Base-by-base conservation (phyloP, 163 green algal genomes). In the Chlorella variabilis region DNA sequence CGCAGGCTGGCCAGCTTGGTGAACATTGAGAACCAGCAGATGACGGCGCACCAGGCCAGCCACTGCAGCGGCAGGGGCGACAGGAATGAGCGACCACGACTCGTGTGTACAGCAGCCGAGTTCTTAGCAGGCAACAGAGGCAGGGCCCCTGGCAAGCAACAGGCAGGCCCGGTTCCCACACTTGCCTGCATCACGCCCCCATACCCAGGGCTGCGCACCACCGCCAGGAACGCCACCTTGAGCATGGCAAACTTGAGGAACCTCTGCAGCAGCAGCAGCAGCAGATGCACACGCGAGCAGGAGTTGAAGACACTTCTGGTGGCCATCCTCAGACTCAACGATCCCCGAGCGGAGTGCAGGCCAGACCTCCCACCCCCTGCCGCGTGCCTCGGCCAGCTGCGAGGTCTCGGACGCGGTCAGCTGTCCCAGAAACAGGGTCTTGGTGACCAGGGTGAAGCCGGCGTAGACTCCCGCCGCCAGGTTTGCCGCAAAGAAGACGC, bases 241-340 rank as follows among this genome's bases (percentile, higher is more conserved):
- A 89, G 69, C 70, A 87, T 65, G 25, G 83, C 41, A 67, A 88
- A 88, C 66, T 83, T 89, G 59, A 89, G 71, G 63, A 89, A 42
- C 25, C 85, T 49, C 41, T 74, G 63, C 63, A 34, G 63, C n/a
- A 34, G n/a, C 15, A 31, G 42, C 20, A 54, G 38, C 33, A 49
- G 66, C 36, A 33, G n/a, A 9, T 3, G 31, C n/a, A 51, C n/a
- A n/a, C n/a, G n/a, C n/a, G n/a, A n/a, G n/a, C n/a, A n/a, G n/a
- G n/a, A n/a, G n/a, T n/a, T n/a, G n/a, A n/a, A n/a, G n/a, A n/a
- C n/a, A n/a, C n/a, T n/a, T n/a, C n/a, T n/a, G n/a, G n/a, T n/a
- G n/a, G n/a, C n/a, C n/a, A n/a, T n/a, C n/a, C n/a, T n/a, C n/a
- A n/a, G n/a, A n/a, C n/a, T n/a, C n/a, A n/a, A n/a, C n/a, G n/a